Base-by-base conservation (phyloP, 2,329 filamentous ascomycete genomes). In the Aspergillus luchuensis region DNA sequence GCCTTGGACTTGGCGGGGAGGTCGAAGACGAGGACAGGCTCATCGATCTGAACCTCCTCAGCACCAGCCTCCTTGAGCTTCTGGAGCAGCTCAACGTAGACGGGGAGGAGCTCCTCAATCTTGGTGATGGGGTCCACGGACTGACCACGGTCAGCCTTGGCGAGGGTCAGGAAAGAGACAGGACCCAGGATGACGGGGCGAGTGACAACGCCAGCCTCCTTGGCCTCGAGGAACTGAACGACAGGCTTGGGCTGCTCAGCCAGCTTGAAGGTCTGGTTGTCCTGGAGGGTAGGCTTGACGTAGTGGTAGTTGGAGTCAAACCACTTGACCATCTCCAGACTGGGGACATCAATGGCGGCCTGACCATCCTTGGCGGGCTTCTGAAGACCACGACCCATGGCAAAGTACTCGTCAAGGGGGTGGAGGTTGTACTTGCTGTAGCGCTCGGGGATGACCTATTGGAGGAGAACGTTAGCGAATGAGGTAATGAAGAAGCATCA, bases 231-330 rank as follows among this genome's bases (percentile, higher is more conserved):
- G 88, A 95, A 99, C 81, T 99, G 91, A 72, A 79, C 84, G 69
- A 99, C 91, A 71, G 95, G 92, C 90, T 99, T 99, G 79, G 95
- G 92, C 80, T 89, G 89, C 71, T 87, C 82, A 65, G 85, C 81
- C 66, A 99, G 91, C 82, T 90, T 93, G 89, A 99, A 99, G 76
- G 86, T 89, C 87, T 99, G 95, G 86, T 91, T 90, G 84, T 97
- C 89, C 83, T 97, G 92, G 70, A 99, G 88, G 66, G 95, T 97
- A 67, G 95, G 95, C 89, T 98, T 98, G 84, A 98, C 95, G 81
- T 99, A 99, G 87, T 98, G 95, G 89, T 99, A 99, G 90, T 99
- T 99, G 69, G 92, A 97, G 87, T 99, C 95, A 79, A 99, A 99
- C 95, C 95, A 99, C 87, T 99, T 99, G 74, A 99, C 95, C 95